phyloP scores from a whole-genome alignment of 2,329 filamentous ascomycete genomes.

The Cladosporium halotolerans region DNA sequence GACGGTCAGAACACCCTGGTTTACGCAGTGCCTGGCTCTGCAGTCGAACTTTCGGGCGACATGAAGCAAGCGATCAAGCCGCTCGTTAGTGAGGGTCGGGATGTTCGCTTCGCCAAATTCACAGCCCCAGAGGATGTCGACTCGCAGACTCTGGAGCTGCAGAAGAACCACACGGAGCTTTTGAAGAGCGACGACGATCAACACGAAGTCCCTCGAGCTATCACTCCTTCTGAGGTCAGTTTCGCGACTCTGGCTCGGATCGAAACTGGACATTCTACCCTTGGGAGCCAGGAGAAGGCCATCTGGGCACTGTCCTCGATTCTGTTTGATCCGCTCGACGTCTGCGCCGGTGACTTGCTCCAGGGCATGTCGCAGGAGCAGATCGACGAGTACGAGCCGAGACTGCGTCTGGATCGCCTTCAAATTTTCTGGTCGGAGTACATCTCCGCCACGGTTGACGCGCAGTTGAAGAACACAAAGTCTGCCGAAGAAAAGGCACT shows the following conservation, averaged over 20 bases:
- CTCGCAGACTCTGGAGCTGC: slow-evolving; percentile 14
- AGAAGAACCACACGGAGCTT: slow-evolving; percentile 16
- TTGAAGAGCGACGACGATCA: neutral
- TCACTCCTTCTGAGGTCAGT: slow-evolving; percentile 40
- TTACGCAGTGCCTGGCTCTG: slow-evolving; percentile 47
- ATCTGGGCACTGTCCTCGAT: slow-evolving; percentile 85
- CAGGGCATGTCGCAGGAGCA: slow-evolving; percentile 39
- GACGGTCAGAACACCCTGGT: slow-evolving; percentile 67
- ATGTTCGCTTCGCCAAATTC: slow-evolving; percentile 60
- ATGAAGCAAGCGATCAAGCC: slow-evolving; percentile 51
- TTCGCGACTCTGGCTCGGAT: slow-evolving; percentile 46
- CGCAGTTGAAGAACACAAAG: slow-evolving; percentile 50
- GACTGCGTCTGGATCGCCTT: slow-evolving; percentile 54
- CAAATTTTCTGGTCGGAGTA: slow-evolving; percentile 56
- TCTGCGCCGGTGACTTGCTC: slow-evolving; percentile 21
- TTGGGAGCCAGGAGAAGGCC: slow-evolving; percentile 56
- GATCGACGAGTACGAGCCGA: slow-evolving; percentile 33
- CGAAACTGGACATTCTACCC: slow-evolving; percentile 11
- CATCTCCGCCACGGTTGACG: slow-evolving; percentile 34
- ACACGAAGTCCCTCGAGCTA: slow-evolving; percentile 53
- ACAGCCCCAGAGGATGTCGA: slow-evolving; percentile 42
- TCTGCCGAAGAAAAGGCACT: slow-evolving; percentile 78
- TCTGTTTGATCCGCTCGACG: slow-evolving; percentile 66
- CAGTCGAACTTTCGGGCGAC: slow-evolving; percentile 39
- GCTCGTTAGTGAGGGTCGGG: slow-evolving; percentile 57